A percentile compares a stretch with the other conserved stretches of the same genome.
These are phyloP conservation scores for Naganishia kalamii DNA, from an alignment of 768 basidiomycete genomes.

Conservation along the genomic window DNA sequence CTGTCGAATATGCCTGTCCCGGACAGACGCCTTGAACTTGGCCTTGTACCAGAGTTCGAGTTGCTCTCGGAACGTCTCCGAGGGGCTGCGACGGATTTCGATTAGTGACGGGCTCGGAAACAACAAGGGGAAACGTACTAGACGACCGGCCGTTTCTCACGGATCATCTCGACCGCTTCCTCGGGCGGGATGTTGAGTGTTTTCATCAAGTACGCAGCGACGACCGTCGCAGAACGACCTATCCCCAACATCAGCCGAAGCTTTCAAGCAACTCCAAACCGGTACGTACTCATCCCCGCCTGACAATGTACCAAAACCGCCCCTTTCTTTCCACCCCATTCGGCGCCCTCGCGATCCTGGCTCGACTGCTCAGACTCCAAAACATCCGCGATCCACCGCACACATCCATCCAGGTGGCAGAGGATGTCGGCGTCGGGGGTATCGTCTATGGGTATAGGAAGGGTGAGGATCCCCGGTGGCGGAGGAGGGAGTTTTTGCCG, in stretches of 20 bases:
- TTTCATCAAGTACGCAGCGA: constrained; percentile 84
- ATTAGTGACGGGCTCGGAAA: not conserved
- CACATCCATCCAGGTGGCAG: constrained; percentile 67
- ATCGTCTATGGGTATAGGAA: constrained; percentile 45
- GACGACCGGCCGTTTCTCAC: constrained; percentile 59
- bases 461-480: constrained; percentile 31
- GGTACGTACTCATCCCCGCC: constrained; percentile 65
- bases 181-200: constrained; percentile 56
- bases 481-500: constrained; percentile 64
- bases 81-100: constrained; percentile 57
- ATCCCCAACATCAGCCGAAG: not conserved
- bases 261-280: constrained; percentile 50
- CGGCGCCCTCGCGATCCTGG: constrained; percentile 68
- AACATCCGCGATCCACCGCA: constrained; percentile 75
- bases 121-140: constrained; percentile 58
- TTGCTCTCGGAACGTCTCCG: constrained; percentile 71
- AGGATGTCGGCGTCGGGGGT: constrained; percentile 64
- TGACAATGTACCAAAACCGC: constrained; percentile 86
- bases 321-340: constrained; percentile 63
- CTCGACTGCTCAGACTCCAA: constrained; percentile 60
- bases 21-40: constrained; percentile 60
- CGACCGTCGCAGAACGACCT: constrained; percentile 68
- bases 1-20: constrained; percentile 65
- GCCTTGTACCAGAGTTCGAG: constrained; percentile 72
- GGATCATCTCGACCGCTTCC: constrained; percentile 64